Evolutionary conservation across 164 flowering plant species (phyloP).

Genomic region (Tetrastigma voinierianum): DNA sequence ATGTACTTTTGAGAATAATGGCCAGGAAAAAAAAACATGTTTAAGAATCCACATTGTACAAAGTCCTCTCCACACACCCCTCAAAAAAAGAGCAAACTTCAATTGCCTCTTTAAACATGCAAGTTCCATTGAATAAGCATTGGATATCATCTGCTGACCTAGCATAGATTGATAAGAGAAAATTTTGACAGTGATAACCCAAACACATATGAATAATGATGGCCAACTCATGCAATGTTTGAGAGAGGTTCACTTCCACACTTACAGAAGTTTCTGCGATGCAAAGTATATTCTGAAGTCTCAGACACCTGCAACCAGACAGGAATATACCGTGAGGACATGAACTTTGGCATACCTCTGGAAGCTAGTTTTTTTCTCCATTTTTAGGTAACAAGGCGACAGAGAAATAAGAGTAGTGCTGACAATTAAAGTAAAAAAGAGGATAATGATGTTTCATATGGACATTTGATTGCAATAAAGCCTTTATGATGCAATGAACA

Average conservation of each 20-base stretch:
- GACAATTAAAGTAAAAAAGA: background rate
- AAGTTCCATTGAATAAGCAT: background rate
- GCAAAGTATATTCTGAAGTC: conserved; percentile 71
- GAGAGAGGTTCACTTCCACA: conserved; percentile 9
- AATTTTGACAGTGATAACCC: background rate
- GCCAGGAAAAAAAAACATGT: no score
- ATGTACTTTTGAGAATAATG: no score
- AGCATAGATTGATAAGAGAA: no score
- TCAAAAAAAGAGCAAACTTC: no score
- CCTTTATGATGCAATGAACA: background rate
- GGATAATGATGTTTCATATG: background rate
- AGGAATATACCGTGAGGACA: conserved; percentile 5
- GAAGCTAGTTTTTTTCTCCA: no score
- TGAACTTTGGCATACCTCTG: background rate
- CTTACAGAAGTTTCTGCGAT: conserved; percentile 72
- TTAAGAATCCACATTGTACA: no score
- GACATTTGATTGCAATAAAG: background rate
- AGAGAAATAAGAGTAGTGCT: background rate
- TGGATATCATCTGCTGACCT: background rate
- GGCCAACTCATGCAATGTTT: background rate
- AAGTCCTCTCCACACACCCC: no score
- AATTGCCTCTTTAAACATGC: background rate
- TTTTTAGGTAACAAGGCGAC: background rate
- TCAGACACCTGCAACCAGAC: conserved; percentile 54
- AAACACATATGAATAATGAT: background rate